Conservation (phyloP, 2,329 filamentous ascomycete genomes). For the Passalora sequoiae region DNA sequence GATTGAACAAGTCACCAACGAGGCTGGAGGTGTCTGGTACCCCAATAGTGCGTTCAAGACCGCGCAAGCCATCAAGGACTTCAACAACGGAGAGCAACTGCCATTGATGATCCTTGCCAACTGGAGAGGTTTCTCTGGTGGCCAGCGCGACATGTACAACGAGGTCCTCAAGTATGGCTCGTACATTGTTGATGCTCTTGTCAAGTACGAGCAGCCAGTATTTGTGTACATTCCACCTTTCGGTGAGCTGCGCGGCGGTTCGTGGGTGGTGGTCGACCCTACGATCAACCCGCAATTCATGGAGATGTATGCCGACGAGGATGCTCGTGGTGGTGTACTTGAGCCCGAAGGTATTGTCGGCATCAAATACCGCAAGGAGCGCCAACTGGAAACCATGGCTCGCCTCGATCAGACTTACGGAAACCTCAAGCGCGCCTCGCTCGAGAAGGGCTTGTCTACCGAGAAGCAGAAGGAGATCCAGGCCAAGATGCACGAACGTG, state of each 20-base stretch:
- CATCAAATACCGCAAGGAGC: slow-evolving; percentile 97
- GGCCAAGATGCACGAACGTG: slow-evolving; percentile 74
- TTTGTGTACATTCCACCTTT: slow-evolving; percentile 98
- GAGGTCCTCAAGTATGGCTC: slow-evolving; percentile 99
- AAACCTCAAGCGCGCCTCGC: slow-evolving; percentile 73
- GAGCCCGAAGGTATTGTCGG: slow-evolving; percentile 97
- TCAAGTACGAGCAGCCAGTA: slow-evolving; percentile 97
- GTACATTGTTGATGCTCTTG: slow-evolving; percentile 95
- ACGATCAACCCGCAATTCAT: slow-evolving; percentile 95
- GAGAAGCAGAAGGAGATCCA: slow-evolving; percentile 77
- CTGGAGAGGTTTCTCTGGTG: slow-evolving; percentile 99
- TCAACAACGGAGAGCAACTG: slow-evolving; percentile 97
- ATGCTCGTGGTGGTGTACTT: slow-evolving; percentile 91
- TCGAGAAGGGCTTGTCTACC: slow-evolving; percentile 60
- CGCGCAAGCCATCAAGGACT: slow-evolving; percentile 95
- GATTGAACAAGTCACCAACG: slow-evolving; percentile 87
- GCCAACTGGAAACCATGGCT: slow-evolving; percentile 95
- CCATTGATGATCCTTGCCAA: slow-evolving; percentile 99
- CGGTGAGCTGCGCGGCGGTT: slow-evolving; percentile 95
- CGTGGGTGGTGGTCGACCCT: slow-evolving; percentile 93
- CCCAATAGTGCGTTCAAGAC: slow-evolving; percentile 99
- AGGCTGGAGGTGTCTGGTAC: slow-evolving; percentile 99
- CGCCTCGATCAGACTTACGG: slow-evolving; percentile 82
- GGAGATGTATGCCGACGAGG: slow-evolving; percentile 99
- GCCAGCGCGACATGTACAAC: slow-evolving; percentile 99